phyloP scores from a whole-genome alignment of 495 filamentous ascomycete species.

The Hapsidospora chrysogenum region DNA sequence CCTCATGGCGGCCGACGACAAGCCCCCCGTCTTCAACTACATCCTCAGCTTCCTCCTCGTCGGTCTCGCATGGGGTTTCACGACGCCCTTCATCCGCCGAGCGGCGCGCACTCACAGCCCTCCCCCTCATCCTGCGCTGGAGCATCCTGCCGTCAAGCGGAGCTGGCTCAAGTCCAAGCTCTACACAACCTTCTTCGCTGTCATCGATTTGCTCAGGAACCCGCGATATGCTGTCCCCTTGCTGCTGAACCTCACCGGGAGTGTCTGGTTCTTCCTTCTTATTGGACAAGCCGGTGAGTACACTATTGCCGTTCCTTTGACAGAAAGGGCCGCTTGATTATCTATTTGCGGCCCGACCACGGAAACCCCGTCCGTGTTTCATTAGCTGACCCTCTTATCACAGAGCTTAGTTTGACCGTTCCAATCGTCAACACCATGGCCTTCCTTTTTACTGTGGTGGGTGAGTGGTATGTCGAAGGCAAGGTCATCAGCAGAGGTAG shows the following conservation, averaged over 20 bases:
- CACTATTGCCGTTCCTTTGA: too few relatives aligned
- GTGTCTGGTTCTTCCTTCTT: constrained; percentile 92
- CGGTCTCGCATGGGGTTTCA: constrained; percentile 69
- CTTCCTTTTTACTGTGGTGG: constrained; percentile 87
- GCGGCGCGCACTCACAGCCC: constrained; percentile 44
- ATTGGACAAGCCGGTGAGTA: constrained; percentile 78
- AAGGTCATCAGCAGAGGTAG: constrained; percentile 70
- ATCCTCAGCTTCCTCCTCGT: constrained; percentile 81
- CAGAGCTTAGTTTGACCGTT: constrained; percentile 83
- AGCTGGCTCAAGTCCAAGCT: constrained; percentile 39
- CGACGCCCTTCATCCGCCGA: constrained; percentile 57
- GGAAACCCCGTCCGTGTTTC: too few relatives aligned
- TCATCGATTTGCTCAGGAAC: constrained; percentile 60
- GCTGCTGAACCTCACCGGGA: constrained; percentile 81
- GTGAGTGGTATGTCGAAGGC: constrained; percentile 86
- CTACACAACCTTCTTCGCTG: constrained; percentile 46
- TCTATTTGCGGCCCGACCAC: too few relatives aligned
- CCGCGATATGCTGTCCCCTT: constrained; percentile 75
- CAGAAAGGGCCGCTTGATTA: too few relatives aligned
- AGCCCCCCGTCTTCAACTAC: constrained; percentile 56
- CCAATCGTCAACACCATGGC: constrained; percentile 89
- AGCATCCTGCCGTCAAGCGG: constrained; percentile 15
- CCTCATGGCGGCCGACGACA: constrained; percentile 18
- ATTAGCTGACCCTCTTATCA: too few relatives aligned
- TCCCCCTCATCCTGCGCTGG: constrained; percentile 31